These are phyloP conservation scores for Gossypium trilobum DNA, from an alignment of 441 rosid species.

Conservation along the genomic window DNA sequence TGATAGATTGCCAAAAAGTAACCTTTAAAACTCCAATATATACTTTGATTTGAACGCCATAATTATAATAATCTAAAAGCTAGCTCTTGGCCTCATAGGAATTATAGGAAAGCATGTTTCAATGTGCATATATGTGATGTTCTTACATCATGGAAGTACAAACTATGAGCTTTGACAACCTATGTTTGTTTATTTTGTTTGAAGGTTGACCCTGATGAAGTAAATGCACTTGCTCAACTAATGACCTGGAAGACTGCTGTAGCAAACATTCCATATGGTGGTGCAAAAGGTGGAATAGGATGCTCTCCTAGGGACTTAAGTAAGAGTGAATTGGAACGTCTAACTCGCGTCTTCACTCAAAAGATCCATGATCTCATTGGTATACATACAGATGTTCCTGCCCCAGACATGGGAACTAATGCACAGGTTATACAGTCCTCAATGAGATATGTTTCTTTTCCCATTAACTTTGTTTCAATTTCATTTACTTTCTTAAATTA, in stretches of 20 bases:
- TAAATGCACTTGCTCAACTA: conserved; percentile 89
- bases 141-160: neutral
- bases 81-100: too few relatives aligned
- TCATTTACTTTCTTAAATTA: neutral
- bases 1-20: neutral
- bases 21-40: too few relatives aligned
- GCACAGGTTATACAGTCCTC: conserved; percentile 43
- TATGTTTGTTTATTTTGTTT: neutral
- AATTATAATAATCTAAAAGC: too few relatives aligned
- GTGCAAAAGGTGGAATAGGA: conserved; percentile 97
- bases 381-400: conserved; percentile 85
- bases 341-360: conserved; percentile 95
- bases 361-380: conserved; percentile 97
- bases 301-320: conserved; percentile 72
- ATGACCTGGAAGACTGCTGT: conserved; percentile 99
- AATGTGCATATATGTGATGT: neutral
- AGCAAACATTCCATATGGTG: conserved; percentile 91
- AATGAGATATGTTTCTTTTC: neutral
- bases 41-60: neutral
- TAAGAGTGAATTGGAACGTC: conserved; percentile 70
- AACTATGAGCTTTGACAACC: neutral
- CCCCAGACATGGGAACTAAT: conserved; percentile 98
- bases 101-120: neutral
- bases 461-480: neutral
- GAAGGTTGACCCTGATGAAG: conserved; percentile 96